Evolutionary conservation across 768 basidiomycete species (phyloP).

Genomic region (Rhodotorula graminis): DNA sequence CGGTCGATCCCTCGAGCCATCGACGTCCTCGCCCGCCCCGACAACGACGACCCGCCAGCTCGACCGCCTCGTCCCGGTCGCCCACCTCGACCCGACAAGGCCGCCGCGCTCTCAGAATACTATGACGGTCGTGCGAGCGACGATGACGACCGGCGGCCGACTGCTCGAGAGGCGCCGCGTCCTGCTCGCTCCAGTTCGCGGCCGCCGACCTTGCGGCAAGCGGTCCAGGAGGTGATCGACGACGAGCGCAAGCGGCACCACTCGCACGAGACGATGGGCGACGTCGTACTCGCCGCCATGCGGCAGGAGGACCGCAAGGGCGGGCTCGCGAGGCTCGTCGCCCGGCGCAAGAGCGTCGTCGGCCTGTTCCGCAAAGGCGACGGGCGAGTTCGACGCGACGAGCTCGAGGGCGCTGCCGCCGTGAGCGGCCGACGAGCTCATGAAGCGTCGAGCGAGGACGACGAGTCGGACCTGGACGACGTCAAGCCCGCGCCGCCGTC

Average conservation of each 20-base stretch:
- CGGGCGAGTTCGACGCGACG: background rate
- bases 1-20: background rate
- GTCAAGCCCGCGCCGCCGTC: no score
- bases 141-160: background rate
- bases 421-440: background rate
- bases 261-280: background rate
- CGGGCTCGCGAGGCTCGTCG: background rate
- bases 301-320: background rate
- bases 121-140: background rate
- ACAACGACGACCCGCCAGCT: background rate
- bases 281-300: background rate
- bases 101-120: background rate
- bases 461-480: no score
- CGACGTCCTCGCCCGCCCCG: conserved; percentile 5
- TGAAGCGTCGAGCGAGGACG: no score
- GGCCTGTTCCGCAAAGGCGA: background rate
- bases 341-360: background rate
- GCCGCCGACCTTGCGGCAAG: background rate
- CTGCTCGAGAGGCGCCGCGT: no score
- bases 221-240: background rate
- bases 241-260: background rate
- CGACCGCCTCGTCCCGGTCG: background rate
- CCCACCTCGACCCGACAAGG: background rate
- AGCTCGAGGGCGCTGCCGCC: background rate
- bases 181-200: background rate